Evolutionary conservation across 352 stramenopile genomes (phyloP).

Genomic region (Thraustotheca clavata): DNA sequence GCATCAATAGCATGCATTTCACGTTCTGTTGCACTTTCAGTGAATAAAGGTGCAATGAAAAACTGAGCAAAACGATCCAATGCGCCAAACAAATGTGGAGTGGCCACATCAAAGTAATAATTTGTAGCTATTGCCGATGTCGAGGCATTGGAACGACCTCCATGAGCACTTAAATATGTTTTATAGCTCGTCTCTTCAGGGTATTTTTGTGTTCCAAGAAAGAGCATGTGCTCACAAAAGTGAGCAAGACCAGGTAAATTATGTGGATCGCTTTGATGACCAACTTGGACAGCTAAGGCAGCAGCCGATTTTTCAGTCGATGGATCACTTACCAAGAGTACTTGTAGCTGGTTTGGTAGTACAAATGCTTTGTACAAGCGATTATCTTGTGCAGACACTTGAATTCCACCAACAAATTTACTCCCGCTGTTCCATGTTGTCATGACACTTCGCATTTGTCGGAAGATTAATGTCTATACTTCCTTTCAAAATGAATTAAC

Average conservation of each 20-base stretch:
- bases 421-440: constrained; percentile 6
- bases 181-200: constrained; percentile 94
- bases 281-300: constrained; percentile 94
- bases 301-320: constrained; percentile 87
- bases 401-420: constrained; percentile 34
- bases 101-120: constrained; percentile 95
- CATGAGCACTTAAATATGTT: constrained; percentile 89
- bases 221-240: constrained; percentile 97
- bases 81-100: constrained; percentile 61
- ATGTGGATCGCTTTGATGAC: constrained; percentile 84
- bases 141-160: constrained; percentile 93
- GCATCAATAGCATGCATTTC: constrained; percentile 96
- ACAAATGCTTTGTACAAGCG: constrained; percentile 45
- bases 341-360: constrained; percentile 49
- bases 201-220: constrained; percentile 94
- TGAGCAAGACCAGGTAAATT: constrained; percentile 84
- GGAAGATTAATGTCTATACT: too few relatives aligned
- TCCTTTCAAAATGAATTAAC: too few relatives aligned
- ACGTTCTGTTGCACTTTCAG: constrained; percentile 78
- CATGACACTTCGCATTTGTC: too few relatives aligned
- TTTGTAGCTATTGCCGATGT: constrained; percentile 95
- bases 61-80: constrained; percentile 97
- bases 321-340: constrained; percentile 87
- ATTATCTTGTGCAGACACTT: constrained; percentile 56
- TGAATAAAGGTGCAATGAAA: constrained; percentile 95